Base-by-base conservation (phyloP, 805 yeast species). In the Myxozyma melibiosi region DNA sequence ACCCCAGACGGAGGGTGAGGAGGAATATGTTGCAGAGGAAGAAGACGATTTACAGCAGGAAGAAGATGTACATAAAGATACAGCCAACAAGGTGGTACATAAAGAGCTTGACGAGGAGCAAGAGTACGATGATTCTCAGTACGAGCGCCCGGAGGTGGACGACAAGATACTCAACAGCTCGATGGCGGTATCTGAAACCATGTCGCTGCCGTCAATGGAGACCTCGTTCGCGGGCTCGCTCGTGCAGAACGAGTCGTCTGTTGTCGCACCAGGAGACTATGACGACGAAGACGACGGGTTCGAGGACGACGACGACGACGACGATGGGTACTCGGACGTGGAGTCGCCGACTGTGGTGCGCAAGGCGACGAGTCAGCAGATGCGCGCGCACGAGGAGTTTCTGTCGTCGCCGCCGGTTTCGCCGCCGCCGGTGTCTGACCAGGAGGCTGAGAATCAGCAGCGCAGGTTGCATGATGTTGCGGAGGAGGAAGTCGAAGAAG, bases 131-230 rank as follows among this genome's bases (percentile, higher is more conserved):
- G 43, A 39, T 13, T n/a, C 18, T 6, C 31, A 8, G 6, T 11
- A 16, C 34, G 37, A 43, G 40, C n/a, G n/a, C n/a, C n/a, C n/a
- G n/a, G n/a, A n/a, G n/a, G n/a, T n/a, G n/a, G n/a, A n/a, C n/a
- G n/a, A n/a, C n/a, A n/a, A 45, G 40, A 38, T 49, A 28, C 45
- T 51, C 44, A 43, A 22, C 31, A 51, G 25, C 22, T 37, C 43
- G 14, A 42, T 22, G 37, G 44, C 49, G 8, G 40, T 28, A n/a
- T 35, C 31, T 11, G 48, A 20, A 46, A 49, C 22, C 18, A 16
- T 50, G 3, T 55, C 62, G 5, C 34, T 58, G 2, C 62, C 62
- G 34, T 55, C 62, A 14, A 62, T 58, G 44, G 62, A 58, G 39
- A 33, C 56, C 5, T 58, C 62, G 16, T 55, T 57, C 35, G 27